A percentile compares a stretch with the other conserved stretches of the same genome.
Conservation (phyloP, 2,329 filamentous ascomycete genomes). For the Geosmithia putterillii region DNA sequence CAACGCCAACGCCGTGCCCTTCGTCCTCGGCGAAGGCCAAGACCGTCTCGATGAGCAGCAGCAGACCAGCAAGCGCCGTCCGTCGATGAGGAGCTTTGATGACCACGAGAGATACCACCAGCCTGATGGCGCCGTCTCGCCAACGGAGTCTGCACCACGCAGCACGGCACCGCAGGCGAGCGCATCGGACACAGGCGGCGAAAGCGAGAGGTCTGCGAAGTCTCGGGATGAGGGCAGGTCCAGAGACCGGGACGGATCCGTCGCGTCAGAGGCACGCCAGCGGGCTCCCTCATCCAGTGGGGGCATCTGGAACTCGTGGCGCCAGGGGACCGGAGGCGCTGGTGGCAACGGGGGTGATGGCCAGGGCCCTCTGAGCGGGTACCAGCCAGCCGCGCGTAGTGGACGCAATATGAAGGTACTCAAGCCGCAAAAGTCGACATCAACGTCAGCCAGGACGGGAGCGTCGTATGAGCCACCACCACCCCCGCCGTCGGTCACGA, state of each 20-base stretch:
- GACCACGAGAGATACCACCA: constrained; percentile 10
- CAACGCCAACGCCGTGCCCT: constrained; percentile 37
- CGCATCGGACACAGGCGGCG: constrained; percentile 30
- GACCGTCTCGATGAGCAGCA: constrained; percentile 1
- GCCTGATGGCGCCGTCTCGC: constrained; percentile 17
- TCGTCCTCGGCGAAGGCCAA: constrained; percentile 22
- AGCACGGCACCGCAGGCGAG: constrained; percentile 21
- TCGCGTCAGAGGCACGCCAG: constrained; percentile 18
- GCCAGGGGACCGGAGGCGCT: constrained; percentile 38
- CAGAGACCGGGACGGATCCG: constrained; percentile 14
- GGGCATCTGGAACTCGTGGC: constrained; percentile 62
- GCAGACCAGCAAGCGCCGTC: constrained; percentile 2
- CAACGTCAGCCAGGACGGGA: constrained; percentile 34
- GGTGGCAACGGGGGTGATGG: constrained; percentile 37
- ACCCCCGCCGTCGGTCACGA: no score
- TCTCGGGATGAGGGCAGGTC: constrained; percentile 10
- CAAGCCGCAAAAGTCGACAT: constrained; percentile 55
- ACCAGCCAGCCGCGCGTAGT: constrained; percentile 53
- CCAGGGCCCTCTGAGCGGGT: constrained; percentile 47
- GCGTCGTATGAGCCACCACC: constrained; percentile 38
- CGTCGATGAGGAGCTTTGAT: constrained; percentile 1
- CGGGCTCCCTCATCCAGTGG: constrained; percentile 25
- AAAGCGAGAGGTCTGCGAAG: constrained; percentile 23
- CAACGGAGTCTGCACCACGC: constrained; percentile 18
- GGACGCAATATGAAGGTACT: constrained; percentile 80